Percentiles rank a stretch among this genome's conserved stretches.
phyloP scores from a whole-genome alignment of 1,284 basidiomycete genomes.

The Moesziomyces sp. region DNA sequence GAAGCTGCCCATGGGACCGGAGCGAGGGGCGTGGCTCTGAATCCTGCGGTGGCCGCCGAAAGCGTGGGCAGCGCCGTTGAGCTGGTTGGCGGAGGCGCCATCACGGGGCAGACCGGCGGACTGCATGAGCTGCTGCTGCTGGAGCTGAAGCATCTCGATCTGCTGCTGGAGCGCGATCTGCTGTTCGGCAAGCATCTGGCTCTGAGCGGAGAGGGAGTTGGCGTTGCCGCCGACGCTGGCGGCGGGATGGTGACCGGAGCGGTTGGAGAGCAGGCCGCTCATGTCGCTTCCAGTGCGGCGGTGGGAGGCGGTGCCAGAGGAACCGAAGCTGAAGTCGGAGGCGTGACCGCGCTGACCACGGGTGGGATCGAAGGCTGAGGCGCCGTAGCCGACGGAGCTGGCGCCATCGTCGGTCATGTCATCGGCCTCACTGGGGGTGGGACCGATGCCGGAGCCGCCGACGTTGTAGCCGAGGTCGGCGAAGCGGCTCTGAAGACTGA shows the following conservation, averaged over 20 bases:
- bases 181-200: slow-evolving; percentile 71
- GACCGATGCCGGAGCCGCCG: slow-evolving; percentile 25
- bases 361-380: slow-evolving; percentile 55
- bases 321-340: slow-evolving; percentile 35
- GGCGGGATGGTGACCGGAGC: slow-evolving; percentile 40
- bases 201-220: slow-evolving; percentile 70
- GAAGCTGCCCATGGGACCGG: slow-evolving; percentile 74
- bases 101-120: slow-evolving; percentile 50
- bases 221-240: slow-evolving; percentile 84
- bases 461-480: slow-evolving; percentile 59
- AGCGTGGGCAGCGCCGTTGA: slow-evolving; percentile 25
- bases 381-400: slow-evolving; percentile 57
- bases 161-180: slow-evolving; percentile 70
- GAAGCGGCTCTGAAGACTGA: slow-evolving; percentile 55
- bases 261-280: slow-evolving; percentile 39
- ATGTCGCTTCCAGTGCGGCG: slow-evolving; percentile 59
- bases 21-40: slow-evolving; percentile 76
- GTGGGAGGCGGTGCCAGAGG: slow-evolving; percentile 37
- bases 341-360: slow-evolving; percentile 38
- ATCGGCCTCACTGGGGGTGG: slow-evolving; percentile 38
- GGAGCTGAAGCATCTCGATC: slow-evolving; percentile 68
- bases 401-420: slow-evolving; percentile 56
- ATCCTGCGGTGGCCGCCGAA: slow-evolving; percentile 79
- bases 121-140: slow-evolving; percentile 69
- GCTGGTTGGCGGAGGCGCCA: slow-evolving; percentile 10